Evolutionary conservation across 352 stramenopile species (phyloP), one percentile per base, ranked within the genome.

Genomic region (Pythium myriotylum): DNA sequence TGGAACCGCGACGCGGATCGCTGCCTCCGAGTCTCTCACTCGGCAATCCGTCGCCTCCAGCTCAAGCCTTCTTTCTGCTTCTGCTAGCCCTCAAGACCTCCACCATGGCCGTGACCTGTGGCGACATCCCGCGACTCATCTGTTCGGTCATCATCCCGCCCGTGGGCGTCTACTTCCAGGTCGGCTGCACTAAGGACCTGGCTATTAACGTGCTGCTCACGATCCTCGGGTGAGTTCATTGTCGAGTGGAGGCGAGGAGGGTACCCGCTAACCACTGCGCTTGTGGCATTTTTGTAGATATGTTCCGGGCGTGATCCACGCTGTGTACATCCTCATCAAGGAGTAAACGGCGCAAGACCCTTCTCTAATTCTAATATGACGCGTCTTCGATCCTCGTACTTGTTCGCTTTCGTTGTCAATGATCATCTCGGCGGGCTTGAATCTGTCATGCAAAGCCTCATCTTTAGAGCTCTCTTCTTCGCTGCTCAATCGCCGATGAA

Each of bases 131-230:
- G 54, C 77, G 80, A 19, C 49, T 89, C 39, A 81, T 89, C 65
- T 89, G 80, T 61, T 84, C 77, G 16, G 67, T 89, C 39, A 84
- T 89, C 61, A 77, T 89, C 54, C 76, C 76, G 54, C 76, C 76
- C 41, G 66, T 85, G 41, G 76, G 76, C 37, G 76, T 85, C 10
- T 85, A 72, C 55, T 85, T 85, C 73, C 73, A 85, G 61, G 76
- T 85, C 46, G 76, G 76, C 61, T 85, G 76, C 64, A 85, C 68
- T 40, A 82, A 79, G 59, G 76, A 85, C 52, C 66, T 89, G 13
- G 74, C 74, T 33, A 87, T 89, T 59, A 89, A 89, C 73, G 72
- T 84, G 20, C 60, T 89, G 65, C 76, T 89, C 56, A 89, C 77
- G 13, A n/a, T 86, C 4, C 68, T 88, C 24, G 74, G 76, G 76